phyloP scores from a whole-genome alignment of 2,329 filamentous ascomycete species.

The Colletotrichum somersetense region DNA sequence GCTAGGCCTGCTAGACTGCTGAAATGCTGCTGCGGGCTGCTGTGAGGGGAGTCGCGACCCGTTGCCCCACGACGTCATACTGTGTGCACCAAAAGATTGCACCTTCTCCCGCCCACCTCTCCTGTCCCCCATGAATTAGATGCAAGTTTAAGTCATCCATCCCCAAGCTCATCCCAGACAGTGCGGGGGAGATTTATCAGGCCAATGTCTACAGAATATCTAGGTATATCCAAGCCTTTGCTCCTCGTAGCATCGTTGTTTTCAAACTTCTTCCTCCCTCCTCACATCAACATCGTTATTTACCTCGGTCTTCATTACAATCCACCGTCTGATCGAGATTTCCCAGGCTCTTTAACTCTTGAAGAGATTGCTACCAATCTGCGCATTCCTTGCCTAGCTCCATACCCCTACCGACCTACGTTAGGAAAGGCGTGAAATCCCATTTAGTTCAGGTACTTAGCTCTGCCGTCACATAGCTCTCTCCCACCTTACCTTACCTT shows the following conservation, averaged over 20 bases:
- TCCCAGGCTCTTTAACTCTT: slow-evolving; percentile 29
- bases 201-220: slow-evolving; percentile 2
- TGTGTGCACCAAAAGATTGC: slow-evolving; percentile 18
- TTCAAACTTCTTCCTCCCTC: slow-evolving; percentile 14
- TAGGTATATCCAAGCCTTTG: neutral
- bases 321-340: slow-evolving; percentile 30
- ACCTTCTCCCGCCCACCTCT: slow-evolving; percentile 26
- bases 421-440: slow-evolving; percentile 37
- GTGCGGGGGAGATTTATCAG: slow-evolving; percentile 24
- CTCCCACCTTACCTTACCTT: neutral
- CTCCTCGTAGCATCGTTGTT: neutral
- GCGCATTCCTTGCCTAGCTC: slow-evolving; percentile 39
- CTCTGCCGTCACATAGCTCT: slow-evolving; percentile 27
- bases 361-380: slow-evolving; percentile 39
- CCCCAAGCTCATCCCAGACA: slow-evolving; percentile 26
- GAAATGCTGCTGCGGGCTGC: slow-evolving; percentile 1
- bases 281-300: slow-evolving; percentile 2
- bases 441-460: slow-evolving; percentile 31
- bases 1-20: neutral
- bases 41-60: slow-evolving; percentile 2
- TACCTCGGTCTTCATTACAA: neutral
- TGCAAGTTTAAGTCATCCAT: slow-evolving; percentile 20
- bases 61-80: slow-evolving; percentile 41
- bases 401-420: slow-evolving; percentile 40
- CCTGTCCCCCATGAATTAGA: slow-evolving; percentile 13